Evolutionary conservation across 768 basidiomycete genomes (phyloP).

Genomic region (Hericium coralloides): DNA sequence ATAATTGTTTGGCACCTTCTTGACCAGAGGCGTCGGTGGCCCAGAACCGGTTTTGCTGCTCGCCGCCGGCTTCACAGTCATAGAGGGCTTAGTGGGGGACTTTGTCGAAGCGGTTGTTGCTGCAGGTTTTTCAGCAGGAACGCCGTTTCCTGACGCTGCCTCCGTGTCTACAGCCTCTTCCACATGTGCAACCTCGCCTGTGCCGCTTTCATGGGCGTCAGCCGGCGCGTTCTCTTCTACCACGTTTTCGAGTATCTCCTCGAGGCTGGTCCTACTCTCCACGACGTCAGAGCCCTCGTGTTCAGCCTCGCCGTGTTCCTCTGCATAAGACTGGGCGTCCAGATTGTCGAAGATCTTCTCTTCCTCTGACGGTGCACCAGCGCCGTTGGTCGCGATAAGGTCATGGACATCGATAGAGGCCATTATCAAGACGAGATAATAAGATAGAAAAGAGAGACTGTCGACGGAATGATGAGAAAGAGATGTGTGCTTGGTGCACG

Average conservation of each 20-base stretch:
- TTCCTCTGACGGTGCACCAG: conserved; percentile 12
- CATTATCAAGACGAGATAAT: conserved; percentile 19
- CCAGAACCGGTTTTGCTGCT: conserved; percentile 36
- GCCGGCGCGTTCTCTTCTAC: conserved; percentile 2
- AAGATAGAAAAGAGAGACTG: background rate
- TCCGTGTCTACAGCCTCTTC: conserved; percentile 2
- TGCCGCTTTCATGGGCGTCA: conserved; percentile 6
- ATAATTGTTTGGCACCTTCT: conserved; percentile 41
- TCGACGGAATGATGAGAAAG: background rate
- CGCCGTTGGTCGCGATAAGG: conserved; percentile 12
- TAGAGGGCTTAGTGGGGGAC: conserved; percentile 19
- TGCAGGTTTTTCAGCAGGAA: conserved; percentile 9
- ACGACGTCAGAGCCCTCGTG: conserved; percentile 25
- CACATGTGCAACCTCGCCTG: conserved; percentile 16
- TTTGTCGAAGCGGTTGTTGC: conserved; percentile 8
- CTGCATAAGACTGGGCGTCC: background rate
- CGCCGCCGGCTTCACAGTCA: conserved; percentile 29
- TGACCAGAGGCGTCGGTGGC: conserved; percentile 48
- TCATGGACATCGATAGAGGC: conserved; percentile 24
- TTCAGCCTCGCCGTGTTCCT: conserved; percentile 17
- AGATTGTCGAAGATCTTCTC: conserved; percentile 6
- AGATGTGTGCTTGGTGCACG: background rate
- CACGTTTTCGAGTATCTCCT: conserved; percentile 13
- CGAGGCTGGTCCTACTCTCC: background rate
- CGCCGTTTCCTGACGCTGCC: conserved; percentile 7